Evolutionary conservation across 352 stramenopile genomes (phyloP).

Genomic region (Globisporangium nagaii): DNA sequence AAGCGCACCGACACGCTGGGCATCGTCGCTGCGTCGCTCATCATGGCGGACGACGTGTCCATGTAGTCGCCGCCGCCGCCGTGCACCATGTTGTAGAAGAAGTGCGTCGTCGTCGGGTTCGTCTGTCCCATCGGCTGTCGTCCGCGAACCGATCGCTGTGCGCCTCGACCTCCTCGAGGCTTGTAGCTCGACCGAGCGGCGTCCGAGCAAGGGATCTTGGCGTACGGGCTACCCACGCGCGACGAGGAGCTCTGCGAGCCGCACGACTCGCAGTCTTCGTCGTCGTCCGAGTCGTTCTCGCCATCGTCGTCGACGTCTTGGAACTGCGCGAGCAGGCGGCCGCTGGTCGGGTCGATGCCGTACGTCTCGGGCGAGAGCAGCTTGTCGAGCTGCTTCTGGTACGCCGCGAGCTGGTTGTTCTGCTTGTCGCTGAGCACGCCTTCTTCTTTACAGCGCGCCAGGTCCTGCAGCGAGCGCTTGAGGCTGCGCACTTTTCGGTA

Average conservation of each 20-base stretch:
- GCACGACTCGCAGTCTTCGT: slow-evolving; percentile 9
- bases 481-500: slow-evolving; percentile 65
- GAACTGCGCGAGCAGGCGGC: slow-evolving; percentile 6
- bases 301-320: slow-evolving; percentile 7
- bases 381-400: slow-evolving; percentile 60
- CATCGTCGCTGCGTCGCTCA: slow-evolving; percentile 2
- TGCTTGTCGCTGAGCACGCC: slow-evolving; percentile 57
- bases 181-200: not conserved
- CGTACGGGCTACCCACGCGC: slow-evolving; percentile 5
- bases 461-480: slow-evolving; percentile 56
- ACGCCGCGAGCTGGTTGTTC: slow-evolving; percentile 43
- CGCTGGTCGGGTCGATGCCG: slow-evolving; percentile 13
- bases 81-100: slow-evolving; percentile 11
- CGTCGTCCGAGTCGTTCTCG: slow-evolving; percentile 4
- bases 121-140: not conserved
- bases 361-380: slow-evolving; percentile 65
- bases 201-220: not conserved
- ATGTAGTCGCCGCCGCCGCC: slow-evolving; percentile 1
- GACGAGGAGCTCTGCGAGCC: slow-evolving; percentile 9
- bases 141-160: not conserved
- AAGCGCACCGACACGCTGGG: slow-evolving; percentile 26
- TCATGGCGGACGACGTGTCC: not conserved
- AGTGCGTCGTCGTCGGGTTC: not conserved
- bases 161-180: not conserved
- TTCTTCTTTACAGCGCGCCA: slow-evolving; percentile 48